These are phyloP conservation scores for Microdochium trichocladiopsis DNA, from an alignment of 2,329 filamentous ascomycete species.

Conservation along the genomic window DNA sequence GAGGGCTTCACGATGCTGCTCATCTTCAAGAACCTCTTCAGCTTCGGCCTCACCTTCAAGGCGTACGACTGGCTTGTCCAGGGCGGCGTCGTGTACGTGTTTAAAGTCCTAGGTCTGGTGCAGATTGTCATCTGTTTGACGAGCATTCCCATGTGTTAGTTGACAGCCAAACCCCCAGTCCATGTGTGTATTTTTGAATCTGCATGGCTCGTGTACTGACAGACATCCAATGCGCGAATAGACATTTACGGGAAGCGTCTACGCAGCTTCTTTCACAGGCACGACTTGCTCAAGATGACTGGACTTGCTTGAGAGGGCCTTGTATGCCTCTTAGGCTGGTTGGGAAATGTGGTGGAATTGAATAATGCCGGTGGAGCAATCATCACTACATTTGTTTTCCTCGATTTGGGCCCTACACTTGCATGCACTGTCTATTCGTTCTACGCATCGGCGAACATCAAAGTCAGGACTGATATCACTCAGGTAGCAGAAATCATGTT, in stretches of 20 bases:
- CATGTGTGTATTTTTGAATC: no score
- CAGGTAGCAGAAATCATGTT: no score
- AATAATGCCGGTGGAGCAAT: no score
- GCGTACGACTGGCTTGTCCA: conserved; percentile 76
- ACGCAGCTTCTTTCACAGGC: conserved; percentile 66
- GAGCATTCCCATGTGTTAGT: conserved; percentile 74
- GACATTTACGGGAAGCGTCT: conserved; percentile 75
- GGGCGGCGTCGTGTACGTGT: conserved; percentile 53
- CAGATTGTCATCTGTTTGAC: conserved; percentile 71
- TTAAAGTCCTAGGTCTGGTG: conserved; percentile 66
- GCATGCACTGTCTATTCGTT: no score
- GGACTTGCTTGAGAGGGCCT: conserved; percentile 16
- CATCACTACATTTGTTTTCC: no score
- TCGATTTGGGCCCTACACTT: no score
- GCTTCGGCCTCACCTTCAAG: conserved; percentile 75
- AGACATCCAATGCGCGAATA: conserved; percentile 20
- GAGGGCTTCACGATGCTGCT: conserved; percentile 87
- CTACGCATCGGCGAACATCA: no score
- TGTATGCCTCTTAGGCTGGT: not conserved
- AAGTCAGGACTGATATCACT: no score
- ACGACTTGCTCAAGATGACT: conserved; percentile 57
- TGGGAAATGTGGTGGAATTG: not conserved
- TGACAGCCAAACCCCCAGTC: not conserved
- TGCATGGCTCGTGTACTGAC: no score
- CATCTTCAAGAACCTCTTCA: conserved; percentile 93